Base-by-base conservation (phyloP, 2,329 filamentous ascomycete species). In the Pseudogymnoascus sp. region DNA sequence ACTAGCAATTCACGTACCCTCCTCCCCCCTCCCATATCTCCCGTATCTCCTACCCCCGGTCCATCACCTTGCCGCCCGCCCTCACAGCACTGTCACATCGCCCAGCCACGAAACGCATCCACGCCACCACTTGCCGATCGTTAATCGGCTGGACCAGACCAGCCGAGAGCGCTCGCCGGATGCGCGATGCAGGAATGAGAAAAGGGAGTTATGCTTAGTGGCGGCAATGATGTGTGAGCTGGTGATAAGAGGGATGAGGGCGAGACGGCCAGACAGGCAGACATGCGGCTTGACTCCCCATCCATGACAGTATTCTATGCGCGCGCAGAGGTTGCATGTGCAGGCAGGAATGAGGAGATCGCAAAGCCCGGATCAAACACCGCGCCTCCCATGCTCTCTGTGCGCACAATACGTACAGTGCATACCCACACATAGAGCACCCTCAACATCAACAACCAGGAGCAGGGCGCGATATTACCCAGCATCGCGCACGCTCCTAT, bases 401-500 rank as follows among this genome's bases (percentile, higher is more conserved):
- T 31, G 2, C 28, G 28, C 28, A 31, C 28, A 31, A 31, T 53
- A 53, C 25, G 46, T 53, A 18, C 3, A 11, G n/a, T 31, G 46
- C 46, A 53, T 53, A 14, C 46, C 31, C 31, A 14, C 18, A 31
- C 18, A 28, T 31, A 18, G 8, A 12, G n/a, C 25, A 8, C 14
- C 14, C 28, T 11, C 31, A 34, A 6, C 8, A 31, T 7, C 46
- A 53, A n/a, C n/a, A 31, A 6, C 4, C 9, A 56, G 46, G 46
- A 49, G 25, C 3, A 28, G n/a, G n/a, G 14, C 8, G 25, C 46
- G 25, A 56, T 56, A 56, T 56, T 56, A 34, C 46, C 25, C 9
- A 56, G 25, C 46, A 56, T 56, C n/a, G 46, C 25, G 46, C 46
- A 56, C 25, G 46, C 46, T 56, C 46, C 46, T 56, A 5, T 16